Percentiles rank a stretch among this genome's conserved stretches.
Conservation (phyloP, 352 stramenopile genomes). For the Phytophthora podocarpi region DNA sequence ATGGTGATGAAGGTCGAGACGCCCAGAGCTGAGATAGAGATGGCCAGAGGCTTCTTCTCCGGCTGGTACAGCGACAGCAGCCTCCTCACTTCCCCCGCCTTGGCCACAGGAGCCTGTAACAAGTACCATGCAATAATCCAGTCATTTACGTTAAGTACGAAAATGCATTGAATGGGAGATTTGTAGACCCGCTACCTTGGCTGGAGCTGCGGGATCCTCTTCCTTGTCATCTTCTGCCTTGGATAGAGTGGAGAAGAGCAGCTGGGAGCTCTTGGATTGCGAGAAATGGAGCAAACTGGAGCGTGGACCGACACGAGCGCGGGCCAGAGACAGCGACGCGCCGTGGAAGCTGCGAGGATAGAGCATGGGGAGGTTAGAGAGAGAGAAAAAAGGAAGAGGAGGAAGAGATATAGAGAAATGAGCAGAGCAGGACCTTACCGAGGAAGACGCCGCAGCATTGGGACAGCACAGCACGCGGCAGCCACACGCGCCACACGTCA, state of each 20-base stretch:
- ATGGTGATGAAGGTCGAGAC: slow-evolving; percentile 80
- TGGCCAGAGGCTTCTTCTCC: slow-evolving; percentile 65
- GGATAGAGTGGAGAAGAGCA: slow-evolving; percentile 32
- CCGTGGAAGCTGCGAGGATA: slow-evolving; percentile 17
- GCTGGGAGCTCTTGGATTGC: slow-evolving; percentile 4
- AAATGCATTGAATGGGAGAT: background rate
- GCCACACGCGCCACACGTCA: slow-evolving; percentile 15
- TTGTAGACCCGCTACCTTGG: slow-evolving; percentile 3
- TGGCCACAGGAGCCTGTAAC: slow-evolving; percentile 5
- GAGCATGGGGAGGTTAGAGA: background rate
- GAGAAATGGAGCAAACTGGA: slow-evolving; percentile 2
- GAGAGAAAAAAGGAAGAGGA: background rate
- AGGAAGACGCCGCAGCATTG: slow-evolving; percentile 36
- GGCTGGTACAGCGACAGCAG: slow-evolving; percentile 67
- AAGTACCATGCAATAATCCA: background rate
- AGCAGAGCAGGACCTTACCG: slow-evolving; percentile 7
- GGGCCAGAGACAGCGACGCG: slow-evolving; percentile 7
- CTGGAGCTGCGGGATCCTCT: background rate
- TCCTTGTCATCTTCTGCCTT: slow-evolving; percentile 19
- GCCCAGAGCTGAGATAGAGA: slow-evolving; percentile 68
- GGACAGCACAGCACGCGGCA: no score
- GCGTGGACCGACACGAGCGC: background rate
- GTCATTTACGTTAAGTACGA: slow-evolving; percentile 10
- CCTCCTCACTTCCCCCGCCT: slow-evolving; percentile 37
- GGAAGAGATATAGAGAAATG: background rate